phyloP scores from a whole-genome alignment of 768 basidiomycete genomes.

The Leccinum pellstonianum region DNA sequence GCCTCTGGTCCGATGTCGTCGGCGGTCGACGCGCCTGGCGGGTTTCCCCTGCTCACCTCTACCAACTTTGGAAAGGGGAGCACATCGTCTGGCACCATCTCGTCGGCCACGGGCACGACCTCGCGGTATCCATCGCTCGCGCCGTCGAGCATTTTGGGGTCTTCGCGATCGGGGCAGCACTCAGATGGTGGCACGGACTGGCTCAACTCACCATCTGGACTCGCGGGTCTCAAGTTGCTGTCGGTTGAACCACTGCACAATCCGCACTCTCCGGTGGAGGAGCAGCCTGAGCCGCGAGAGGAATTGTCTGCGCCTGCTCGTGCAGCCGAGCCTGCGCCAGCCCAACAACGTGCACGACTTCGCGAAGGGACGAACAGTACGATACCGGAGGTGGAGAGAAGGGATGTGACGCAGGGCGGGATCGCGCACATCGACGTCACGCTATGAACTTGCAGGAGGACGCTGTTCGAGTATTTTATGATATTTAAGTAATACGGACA shows the following conservation, averaged over 20 bases:
- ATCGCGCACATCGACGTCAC: constrained; percentile 29
- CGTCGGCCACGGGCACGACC: constrained; percentile 9
- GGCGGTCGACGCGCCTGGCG: background rate
- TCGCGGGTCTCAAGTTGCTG: constrained; percentile 17
- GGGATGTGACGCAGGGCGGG: constrained; percentile 19
- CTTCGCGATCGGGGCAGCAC: constrained; percentile 9
- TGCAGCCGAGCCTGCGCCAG: background rate
- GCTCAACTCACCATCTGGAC: constrained; percentile 26
- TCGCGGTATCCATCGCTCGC: constrained; percentile 33
- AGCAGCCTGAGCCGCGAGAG: constrained; percentile 1
- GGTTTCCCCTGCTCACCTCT: constrained; percentile 27
- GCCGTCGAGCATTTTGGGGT: constrained; percentile 14
- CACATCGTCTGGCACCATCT: constrained; percentile 18
- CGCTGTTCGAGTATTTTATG: constrained; percentile 15
- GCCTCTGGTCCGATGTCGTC: constrained; percentile 9
- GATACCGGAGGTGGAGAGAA: constrained; percentile 24
- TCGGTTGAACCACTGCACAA: constrained; percentile 16
- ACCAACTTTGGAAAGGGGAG: constrained; percentile 25
- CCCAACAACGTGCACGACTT: constrained; percentile 20
- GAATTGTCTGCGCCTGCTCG: background rate
- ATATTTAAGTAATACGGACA: constrained; percentile 9
- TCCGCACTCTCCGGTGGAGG: constrained; percentile 24
- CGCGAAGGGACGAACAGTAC: constrained; percentile 18
- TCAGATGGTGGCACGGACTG: constrained; percentile 23
- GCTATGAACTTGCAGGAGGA: constrained; percentile 12